phyloP scores from a whole-genome alignment of 495 filamentous ascomycete genomes.

The Trichocladium uniseriatum region DNA sequence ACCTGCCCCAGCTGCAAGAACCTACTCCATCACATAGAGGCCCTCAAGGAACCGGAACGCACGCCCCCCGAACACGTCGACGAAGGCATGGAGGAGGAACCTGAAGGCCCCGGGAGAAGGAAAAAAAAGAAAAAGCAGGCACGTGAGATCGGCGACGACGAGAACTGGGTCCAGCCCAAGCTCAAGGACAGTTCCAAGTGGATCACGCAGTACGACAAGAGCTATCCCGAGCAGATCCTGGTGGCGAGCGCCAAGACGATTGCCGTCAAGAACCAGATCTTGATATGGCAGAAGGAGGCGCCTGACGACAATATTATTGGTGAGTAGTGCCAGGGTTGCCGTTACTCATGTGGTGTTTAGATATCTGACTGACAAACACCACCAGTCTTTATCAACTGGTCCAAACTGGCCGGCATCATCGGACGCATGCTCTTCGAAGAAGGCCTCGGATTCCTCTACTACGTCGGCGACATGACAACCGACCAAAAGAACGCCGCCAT shows the following conservation, averaged over 20 bases:
- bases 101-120: not conserved
- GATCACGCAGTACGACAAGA: not conserved
- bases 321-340: too few relatives aligned
- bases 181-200: not conserved
- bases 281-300: not conserved
- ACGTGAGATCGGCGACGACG: not conserved
- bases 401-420: slow-evolving; percentile 5
- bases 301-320: slow-evolving; percentile 2
- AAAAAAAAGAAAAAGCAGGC: not conserved
- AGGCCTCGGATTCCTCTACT: slow-evolving; percentile 7
- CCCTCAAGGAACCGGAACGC: not conserved
- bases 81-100: not conserved
- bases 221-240: not conserved
- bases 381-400: slow-evolving; percentile 7
- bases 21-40: not conserved
- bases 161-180: not conserved
- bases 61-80: too few relatives aligned
- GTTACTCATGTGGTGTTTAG: too few relatives aligned
- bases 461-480: slow-evolving; percentile 3
- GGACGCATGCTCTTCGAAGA: slow-evolving; percentile 3
- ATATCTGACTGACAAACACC: too few relatives aligned
- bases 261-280: not conserved
- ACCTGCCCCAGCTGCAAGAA: not conserved
- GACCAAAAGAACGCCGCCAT: not conserved
- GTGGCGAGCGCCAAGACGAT: not conserved